phyloP scores from a whole-genome alignment of 2,329 filamentous ascomycete genomes.

The Capronia americana region DNA sequence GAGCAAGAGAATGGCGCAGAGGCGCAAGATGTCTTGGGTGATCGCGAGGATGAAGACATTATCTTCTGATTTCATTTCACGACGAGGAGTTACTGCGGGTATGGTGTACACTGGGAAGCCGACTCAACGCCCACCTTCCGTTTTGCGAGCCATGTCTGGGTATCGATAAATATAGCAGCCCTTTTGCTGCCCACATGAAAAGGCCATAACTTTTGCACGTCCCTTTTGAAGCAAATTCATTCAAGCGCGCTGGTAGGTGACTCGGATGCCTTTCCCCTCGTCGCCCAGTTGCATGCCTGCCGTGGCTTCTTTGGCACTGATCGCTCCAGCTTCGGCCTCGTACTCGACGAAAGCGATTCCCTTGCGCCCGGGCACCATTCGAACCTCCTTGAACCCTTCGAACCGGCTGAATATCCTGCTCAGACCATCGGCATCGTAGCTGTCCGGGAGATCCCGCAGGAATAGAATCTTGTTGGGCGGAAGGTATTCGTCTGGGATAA shows the following conservation, averaged over 20 bases:
- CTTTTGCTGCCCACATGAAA: constrained; percentile 16
- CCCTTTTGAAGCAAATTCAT: constrained; percentile 8
- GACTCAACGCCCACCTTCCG: constrained; percentile 17
- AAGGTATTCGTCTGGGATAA: constrained; percentile 96
- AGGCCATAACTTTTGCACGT: constrained; percentile 2
- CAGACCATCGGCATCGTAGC: constrained; percentile 80
- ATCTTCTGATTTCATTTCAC: constrained; percentile 69
- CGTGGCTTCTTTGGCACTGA: constrained; percentile 91
- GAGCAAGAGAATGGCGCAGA: constrained; percentile 45
- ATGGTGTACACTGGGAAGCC: constrained; percentile 19
- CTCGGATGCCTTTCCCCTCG: constrained; percentile 80
- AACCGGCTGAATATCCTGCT: constrained; percentile 84
- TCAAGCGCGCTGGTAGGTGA: constrained; percentile 93
- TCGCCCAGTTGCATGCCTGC: constrained; percentile 81
- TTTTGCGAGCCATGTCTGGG: constrained; percentile 31
- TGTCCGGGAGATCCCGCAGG: constrained; percentile 87
- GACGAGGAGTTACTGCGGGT: not conserved
- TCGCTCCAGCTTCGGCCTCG: constrained; percentile 85
- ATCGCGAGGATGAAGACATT: constrained; percentile 80
- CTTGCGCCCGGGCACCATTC: constrained; percentile 81
- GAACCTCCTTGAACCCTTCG: constrained; percentile 92
- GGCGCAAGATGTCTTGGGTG: constrained; percentile 71
- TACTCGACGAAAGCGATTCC: constrained; percentile 98
- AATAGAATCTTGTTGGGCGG: constrained; percentile 97
- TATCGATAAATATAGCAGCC: constrained; percentile 24